Conservation (phyloP, 306 rosid species). For the Lagenaria siceraria region DNA sequence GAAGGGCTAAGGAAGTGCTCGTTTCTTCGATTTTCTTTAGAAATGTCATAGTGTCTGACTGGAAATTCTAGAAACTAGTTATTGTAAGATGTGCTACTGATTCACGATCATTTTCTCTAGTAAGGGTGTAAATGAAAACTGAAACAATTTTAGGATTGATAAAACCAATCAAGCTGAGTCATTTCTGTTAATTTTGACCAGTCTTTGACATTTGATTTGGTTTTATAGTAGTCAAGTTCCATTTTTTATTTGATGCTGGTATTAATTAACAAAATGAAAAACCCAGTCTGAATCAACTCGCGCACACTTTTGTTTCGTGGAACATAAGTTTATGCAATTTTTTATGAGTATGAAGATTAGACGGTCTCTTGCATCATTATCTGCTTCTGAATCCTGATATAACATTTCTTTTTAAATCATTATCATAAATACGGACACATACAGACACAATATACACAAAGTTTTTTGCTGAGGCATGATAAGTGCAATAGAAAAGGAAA, state of each 20-base stretch:
- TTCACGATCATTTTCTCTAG: neutral
- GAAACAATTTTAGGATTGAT: neutral
- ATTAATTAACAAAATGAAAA: neutral
- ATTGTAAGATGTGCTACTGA: neutral
- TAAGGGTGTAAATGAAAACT: neutral
- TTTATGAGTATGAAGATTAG: neutral
- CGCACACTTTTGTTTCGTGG: neutral
- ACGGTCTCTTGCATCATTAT: neutral
- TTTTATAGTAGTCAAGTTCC: neutral
- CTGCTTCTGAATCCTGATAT: neutral
- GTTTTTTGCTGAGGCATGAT: neutral
- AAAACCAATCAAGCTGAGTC: neutral
- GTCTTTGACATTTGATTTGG: neutral
- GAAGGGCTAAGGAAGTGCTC: neutral
- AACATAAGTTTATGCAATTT: neutral
- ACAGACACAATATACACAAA: neutral
- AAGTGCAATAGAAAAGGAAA: neutral
- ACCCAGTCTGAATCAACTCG: neutral
- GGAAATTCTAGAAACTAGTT: neutral
- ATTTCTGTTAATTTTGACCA: neutral
- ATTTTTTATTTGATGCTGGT: neutral
- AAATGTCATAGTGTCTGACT: neutral
- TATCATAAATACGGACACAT: neutral
- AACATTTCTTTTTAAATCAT: neutral
- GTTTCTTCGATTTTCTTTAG: neutral